phyloP scores from a whole-genome alignment of 768 basidiomycete genomes.

The Phlebiopsis gigantea region DNA sequence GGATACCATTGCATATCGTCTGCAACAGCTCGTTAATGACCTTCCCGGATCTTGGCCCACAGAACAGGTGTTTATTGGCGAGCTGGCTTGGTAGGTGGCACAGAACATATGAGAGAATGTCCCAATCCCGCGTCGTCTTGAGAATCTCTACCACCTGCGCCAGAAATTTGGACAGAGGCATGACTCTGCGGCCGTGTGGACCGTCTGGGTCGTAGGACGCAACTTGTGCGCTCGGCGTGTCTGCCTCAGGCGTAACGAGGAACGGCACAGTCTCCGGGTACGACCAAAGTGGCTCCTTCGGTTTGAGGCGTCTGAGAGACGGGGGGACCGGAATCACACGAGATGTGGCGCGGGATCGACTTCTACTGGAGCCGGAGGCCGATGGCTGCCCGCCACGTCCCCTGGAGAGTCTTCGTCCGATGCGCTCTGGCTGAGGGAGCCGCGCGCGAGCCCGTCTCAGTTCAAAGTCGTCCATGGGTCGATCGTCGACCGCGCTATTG shows the following conservation, averaged over 20 bases:
- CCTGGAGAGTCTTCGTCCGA: slow-evolving; percentile 46
- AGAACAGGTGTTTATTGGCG: slow-evolving; percentile 94
- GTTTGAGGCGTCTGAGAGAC: slow-evolving; percentile 24
- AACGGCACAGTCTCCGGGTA: slow-evolving; percentile 65
- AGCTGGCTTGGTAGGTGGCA: slow-evolving; percentile 90
- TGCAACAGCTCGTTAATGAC: slow-evolving; percentile 59
- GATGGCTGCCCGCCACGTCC: slow-evolving; percentile 43
- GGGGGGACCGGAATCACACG: slow-evolving; percentile 19
- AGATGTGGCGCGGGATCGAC: slow-evolving; percentile 51
- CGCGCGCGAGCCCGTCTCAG: slow-evolving; percentile 42
- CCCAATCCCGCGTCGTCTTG: slow-evolving; percentile 81
- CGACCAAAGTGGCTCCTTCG: slow-evolving; percentile 54
- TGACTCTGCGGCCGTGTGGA: slow-evolving; percentile 37
- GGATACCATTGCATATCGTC: slow-evolving; percentile 63
- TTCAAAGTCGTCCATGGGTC: slow-evolving; percentile 26
- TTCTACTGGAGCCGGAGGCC: slow-evolving; percentile 48
- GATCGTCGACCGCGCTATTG: slow-evolving; percentile 18
- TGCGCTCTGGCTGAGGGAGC: slow-evolving; percentile 41
- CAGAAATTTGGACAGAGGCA: slow-evolving; percentile 78
- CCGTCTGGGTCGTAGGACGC: slow-evolving; percentile 56
- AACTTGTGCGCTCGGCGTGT: slow-evolving; percentile 63
- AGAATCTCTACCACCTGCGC: slow-evolving; percentile 56
- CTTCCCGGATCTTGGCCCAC: slow-evolving; percentile 74
- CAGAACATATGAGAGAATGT: slow-evolving; percentile 85
- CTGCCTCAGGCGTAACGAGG: slow-evolving; percentile 39